Conservation (phyloP, 2,329 filamentous ascomycete species). For the Sporothrix curviconia region DNA sequence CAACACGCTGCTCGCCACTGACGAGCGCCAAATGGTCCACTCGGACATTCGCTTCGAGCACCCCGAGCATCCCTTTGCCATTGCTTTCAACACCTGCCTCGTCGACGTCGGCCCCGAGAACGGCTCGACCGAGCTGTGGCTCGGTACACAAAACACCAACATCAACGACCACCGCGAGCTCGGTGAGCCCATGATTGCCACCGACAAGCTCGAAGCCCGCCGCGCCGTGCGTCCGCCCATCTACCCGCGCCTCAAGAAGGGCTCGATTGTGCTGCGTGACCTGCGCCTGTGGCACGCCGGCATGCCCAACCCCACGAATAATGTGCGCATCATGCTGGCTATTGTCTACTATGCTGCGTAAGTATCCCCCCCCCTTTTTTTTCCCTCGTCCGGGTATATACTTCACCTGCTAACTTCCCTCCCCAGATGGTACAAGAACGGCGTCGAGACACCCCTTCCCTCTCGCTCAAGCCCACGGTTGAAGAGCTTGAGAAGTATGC, state of each 20-base stretch:
- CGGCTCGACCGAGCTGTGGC: slow-evolving; percentile 45
- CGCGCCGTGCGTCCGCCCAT: slow-evolving; percentile 29
- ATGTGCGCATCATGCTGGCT: slow-evolving; percentile 37
- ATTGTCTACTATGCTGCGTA: slow-evolving; percentile 34
- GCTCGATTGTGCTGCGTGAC: slow-evolving; percentile 39
- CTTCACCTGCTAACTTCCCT: no score
- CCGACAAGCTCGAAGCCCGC: slow-evolving; percentile 25
- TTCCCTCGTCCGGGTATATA: not conserved
- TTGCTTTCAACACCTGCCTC: slow-evolving; percentile 41
- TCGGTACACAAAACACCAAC: slow-evolving; percentile 36
- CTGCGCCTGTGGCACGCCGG: slow-evolving; percentile 44
- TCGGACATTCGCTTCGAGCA: slow-evolving; percentile 40
- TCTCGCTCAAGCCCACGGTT: slow-evolving; percentile 12
- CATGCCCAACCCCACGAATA: slow-evolving; percentile 39
- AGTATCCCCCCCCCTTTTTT: no score
- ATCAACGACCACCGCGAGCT: slow-evolving; percentile 26
- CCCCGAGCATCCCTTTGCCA: slow-evolving; percentile 39
- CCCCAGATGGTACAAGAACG: slow-evolving; percentile 19
- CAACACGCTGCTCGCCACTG: slow-evolving; percentile 17
- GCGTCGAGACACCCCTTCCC: slow-evolving; percentile 10
- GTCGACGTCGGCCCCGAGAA: slow-evolving; percentile 38
- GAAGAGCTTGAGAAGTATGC: slow-evolving; percentile 10
- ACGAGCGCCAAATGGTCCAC: slow-evolving; percentile 34
- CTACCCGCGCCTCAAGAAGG: slow-evolving; percentile 36
- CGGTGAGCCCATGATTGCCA: slow-evolving; percentile 23